phyloP scores from a whole-genome alignment of 139 green algal species.

The Edaphochlamys debaryana region DNA sequence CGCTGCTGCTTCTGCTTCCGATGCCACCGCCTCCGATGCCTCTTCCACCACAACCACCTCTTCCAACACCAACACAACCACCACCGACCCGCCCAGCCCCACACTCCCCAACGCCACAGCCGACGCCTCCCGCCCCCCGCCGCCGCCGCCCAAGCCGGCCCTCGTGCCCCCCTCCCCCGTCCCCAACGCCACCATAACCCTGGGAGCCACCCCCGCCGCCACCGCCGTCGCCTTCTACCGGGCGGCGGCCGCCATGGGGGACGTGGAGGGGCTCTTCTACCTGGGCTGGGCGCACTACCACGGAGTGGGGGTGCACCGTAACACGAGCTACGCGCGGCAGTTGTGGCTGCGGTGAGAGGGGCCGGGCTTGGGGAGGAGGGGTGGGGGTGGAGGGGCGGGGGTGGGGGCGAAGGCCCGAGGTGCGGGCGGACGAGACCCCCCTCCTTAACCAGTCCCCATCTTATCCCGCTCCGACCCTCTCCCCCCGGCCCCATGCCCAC shows the following conservation, averaged over 20 bases:
- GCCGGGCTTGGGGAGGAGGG: background rate
- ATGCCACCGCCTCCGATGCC: too few species aligned
- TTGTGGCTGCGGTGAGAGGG: slow-evolving; percentile 29
- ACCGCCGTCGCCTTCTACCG: slow-evolving; percentile 37
- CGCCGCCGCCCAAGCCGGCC: background rate
- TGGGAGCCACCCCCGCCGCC: background rate
- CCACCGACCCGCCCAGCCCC: background rate
- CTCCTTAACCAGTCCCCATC: too few species aligned
- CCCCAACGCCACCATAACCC: background rate
- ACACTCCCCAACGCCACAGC: too few species aligned
- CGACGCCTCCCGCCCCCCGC: too few species aligned
- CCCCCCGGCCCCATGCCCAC: too few species aligned
- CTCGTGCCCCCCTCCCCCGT: background rate
- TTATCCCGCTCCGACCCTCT: too few species aligned
- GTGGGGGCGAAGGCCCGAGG: too few species aligned
- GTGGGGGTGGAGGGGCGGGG: background rate
- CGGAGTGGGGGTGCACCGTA: slow-evolving; percentile 32
- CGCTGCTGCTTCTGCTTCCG: background rate
- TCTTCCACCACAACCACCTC: background rate
- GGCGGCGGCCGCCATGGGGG: slow-evolving; percentile 2
- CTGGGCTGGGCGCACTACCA: slow-evolving; percentile 47
- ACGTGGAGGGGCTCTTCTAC: slow-evolving; percentile 45
- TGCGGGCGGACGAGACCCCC: too few species aligned
- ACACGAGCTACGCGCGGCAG: slow-evolving; percentile 21
- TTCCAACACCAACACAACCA: background rate